These are phyloP conservation scores for Helicostylum pulchrum DNA, from an alignment of 192 early-diverging fungal species.

Conservation along the genomic window DNA sequence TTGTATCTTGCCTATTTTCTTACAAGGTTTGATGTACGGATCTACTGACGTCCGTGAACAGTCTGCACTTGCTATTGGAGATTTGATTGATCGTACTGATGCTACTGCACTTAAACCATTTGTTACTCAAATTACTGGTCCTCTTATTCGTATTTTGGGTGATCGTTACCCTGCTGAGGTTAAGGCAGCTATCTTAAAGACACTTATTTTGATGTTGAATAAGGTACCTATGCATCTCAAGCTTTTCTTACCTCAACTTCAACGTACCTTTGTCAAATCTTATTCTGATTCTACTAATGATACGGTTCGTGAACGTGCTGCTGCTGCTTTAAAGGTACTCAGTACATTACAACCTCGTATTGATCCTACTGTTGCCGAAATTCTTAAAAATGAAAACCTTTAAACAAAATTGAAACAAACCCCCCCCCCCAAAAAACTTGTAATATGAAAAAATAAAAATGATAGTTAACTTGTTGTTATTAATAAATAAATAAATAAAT, in stretches of 20 bases:
- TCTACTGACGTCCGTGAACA: constrained; percentile 80
- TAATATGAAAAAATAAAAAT: too few species aligned
- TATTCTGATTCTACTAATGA: constrained; percentile 70
- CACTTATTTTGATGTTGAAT: constrained; percentile 72
- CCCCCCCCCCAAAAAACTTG: too few species aligned
- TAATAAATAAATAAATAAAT: too few species aligned
- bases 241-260: constrained; percentile 97
- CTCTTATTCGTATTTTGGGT: constrained; percentile 95
- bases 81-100: constrained; percentile 66
- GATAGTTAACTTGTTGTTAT: too few species aligned
- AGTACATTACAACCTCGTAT: constrained; percentile 11
- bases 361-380: constrained; percentile 15
- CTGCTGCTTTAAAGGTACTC: constrained; percentile 57
- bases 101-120: constrained; percentile 78
- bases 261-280: constrained; percentile 93
- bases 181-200: constrained; percentile 89
- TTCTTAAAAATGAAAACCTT: constrained; percentile 14
- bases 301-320: constrained; percentile 78
- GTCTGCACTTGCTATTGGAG: constrained; percentile 79
- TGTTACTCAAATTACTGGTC: constrained; percentile 94
- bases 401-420: background rate
- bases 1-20: constrained; percentile 87
- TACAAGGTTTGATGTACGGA: constrained; percentile 91
- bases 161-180: constrained; percentile 90
- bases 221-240: constrained; percentile 89